Evolutionary conservation across 306 rosid species (phyloP).

Genomic region (Casuarina equisetifolia): DNA sequence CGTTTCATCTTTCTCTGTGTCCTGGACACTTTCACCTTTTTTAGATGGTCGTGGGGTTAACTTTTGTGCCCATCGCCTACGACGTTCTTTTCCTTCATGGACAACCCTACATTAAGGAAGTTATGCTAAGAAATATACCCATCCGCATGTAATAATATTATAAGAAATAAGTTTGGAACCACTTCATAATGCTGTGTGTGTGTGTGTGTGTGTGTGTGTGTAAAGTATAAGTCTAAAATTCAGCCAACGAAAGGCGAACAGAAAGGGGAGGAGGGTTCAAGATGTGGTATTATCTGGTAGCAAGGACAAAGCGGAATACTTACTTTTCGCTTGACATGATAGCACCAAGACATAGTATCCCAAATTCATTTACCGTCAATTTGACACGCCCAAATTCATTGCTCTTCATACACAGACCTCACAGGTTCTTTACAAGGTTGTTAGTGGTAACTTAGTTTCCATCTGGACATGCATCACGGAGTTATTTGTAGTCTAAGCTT

Average conservation of each 20-base stretch:
- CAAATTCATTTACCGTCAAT: background rate
- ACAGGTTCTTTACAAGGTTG: background rate
- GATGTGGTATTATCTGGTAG: background rate
- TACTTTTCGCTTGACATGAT: background rate
- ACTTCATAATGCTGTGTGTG: background rate
- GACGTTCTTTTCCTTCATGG: constrained; percentile 70
- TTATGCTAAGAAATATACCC: constrained; percentile 8
- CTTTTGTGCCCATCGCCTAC: constrained; percentile 70
- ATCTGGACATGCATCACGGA: background rate
- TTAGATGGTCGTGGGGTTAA: constrained; percentile 57
- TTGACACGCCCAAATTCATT: background rate
- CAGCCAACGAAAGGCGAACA: background rate
- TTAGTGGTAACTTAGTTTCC: background rate
- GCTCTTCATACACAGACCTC: background rate
- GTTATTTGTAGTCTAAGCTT: background rate
- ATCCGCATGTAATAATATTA: background rate
- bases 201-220: too few species aligned
- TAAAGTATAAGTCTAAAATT: background rate
- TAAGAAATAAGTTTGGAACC: background rate
- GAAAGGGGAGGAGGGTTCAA: too few species aligned
- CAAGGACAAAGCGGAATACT: background rate
- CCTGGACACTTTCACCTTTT: constrained; percentile 34
- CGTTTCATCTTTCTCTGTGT: constrained; percentile 34
- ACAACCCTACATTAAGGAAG: constrained; percentile 49
- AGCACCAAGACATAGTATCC: background rate